These are phyloP conservation scores for Stephanodiscus minutulus DNA, from an alignment of 108 stramenopile species.

Conservation along the genomic window DNA sequence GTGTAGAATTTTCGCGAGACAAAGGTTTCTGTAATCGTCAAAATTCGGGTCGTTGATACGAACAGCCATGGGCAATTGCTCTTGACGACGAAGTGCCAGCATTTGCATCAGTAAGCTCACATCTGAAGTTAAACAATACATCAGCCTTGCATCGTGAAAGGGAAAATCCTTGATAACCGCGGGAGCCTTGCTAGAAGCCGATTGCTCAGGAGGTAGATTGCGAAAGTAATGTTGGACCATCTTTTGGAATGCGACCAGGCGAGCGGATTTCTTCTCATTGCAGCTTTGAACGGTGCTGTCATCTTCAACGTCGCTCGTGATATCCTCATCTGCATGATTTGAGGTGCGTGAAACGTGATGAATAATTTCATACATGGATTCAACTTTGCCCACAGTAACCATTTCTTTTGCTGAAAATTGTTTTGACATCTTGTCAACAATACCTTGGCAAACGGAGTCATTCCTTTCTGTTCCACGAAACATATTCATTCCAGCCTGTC, in stretches of 20 bases:
- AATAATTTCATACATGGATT: slow-evolving; percentile 69
- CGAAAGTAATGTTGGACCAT: slow-evolving; percentile 58
- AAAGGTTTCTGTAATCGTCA: slow-evolving; percentile 69
- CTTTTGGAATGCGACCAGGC: slow-evolving; percentile 66
- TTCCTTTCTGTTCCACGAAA: slow-evolving; percentile 30
- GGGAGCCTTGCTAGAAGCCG: slow-evolving; percentile 15
- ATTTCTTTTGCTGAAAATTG: slow-evolving; percentile 55
- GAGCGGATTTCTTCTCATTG: slow-evolving; percentile 48
- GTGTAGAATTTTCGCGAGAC: slow-evolving; percentile 78
- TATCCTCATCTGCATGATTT: slow-evolving; percentile 19
- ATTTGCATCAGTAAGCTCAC: slow-evolving; percentile 40
- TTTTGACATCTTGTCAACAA: slow-evolving; percentile 40
- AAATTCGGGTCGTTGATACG: slow-evolving; percentile 37
- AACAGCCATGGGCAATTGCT: slow-evolving; percentile 16
- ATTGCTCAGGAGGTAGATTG: slow-evolving; percentile 10
- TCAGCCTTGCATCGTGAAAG: slow-evolving; percentile 15
- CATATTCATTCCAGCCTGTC: slow-evolving; percentile 45
- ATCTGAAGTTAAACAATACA: slow-evolving; percentile 48
- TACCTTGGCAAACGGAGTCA: background rate
- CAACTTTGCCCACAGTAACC: slow-evolving; percentile 64
- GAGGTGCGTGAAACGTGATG: slow-evolving; percentile 43
- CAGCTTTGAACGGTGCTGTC: background rate
- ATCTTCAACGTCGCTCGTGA: slow-evolving; percentile 13
- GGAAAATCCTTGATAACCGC: slow-evolving; percentile 40
- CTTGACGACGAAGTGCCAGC: slow-evolving; percentile 34